Conservation (phyloP, 805 yeast species). For the Cephaloascus albidus region DNA sequence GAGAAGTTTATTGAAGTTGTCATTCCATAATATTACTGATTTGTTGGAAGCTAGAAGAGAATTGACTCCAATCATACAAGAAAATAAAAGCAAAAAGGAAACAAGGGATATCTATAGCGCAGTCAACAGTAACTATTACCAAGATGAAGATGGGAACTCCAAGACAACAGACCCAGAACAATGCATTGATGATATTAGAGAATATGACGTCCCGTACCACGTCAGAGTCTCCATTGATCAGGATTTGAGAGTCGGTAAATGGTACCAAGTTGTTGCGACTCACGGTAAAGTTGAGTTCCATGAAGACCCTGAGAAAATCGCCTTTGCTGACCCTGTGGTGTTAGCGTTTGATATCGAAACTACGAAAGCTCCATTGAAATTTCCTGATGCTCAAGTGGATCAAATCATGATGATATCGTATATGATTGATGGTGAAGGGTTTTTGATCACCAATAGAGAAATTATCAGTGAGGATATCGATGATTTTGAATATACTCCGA, state of each 20-base stretch:
- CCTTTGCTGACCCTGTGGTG: constrained; percentile 96
- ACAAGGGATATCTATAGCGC: constrained; percentile 61
- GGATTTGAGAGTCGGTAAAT: constrained; percentile 84
- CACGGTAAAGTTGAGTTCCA: constrained; percentile 44
- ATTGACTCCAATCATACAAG: constrained; percentile 59
- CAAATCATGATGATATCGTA: constrained; percentile 98
- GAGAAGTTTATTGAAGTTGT: constrained; percentile 53
- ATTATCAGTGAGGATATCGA: constrained; percentile 91
- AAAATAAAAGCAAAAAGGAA: constrained; percentile 52
- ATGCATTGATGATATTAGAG: constrained; percentile 72
- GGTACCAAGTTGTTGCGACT: constrained; percentile 76
- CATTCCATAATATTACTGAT: constrained; percentile 69
- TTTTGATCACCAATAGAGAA: constrained; percentile 85
- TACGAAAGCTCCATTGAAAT: constrained; percentile 90
- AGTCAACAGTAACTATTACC: constrained; percentile 30
- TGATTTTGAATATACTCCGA: constrained; percentile 96
- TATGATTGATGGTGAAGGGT: constrained; percentile 98
- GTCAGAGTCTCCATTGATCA: constrained; percentile 93
- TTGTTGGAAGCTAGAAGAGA: constrained; percentile 64
- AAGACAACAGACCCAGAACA: constrained; percentile 45
- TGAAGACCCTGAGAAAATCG: constrained; percentile 66
- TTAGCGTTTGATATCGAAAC: constrained; percentile 97
- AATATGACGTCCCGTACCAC: constrained; percentile 94
- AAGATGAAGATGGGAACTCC: constrained; percentile 12
- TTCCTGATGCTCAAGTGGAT: constrained; percentile 86